Evolutionary conservation across 2,329 filamentous ascomycete genomes (phyloP), one percentile per base, ranked within the genome.

Genomic region (Pseudogymnoascus sp.): DNA sequence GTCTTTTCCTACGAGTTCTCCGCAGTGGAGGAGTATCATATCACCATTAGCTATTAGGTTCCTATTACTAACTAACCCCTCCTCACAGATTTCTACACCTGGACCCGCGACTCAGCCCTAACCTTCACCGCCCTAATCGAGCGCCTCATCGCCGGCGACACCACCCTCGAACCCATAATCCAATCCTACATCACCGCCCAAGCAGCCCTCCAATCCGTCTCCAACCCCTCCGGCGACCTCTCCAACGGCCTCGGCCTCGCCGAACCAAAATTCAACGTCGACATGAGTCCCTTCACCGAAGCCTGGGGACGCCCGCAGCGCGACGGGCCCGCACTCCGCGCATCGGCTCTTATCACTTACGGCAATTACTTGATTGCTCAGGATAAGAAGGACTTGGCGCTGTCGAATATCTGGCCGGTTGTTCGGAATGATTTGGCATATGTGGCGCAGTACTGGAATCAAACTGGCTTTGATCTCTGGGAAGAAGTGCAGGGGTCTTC

Each of bases 271-370:
- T 93, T 84, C 75, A 79, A 88, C 63, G 84, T 85, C 42, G 82
- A 91, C 67, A 75, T 82, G 65, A 83, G 9, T 11, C 31, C 31
- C 31, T 92, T 84, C 72, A 89, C 84, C 1, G 87, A 72, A 12
- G 62, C 77, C 3, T 93, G 90, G 90, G 90, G 89, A 28, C 84
- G 90, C 18, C 90, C 90, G 11, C 90, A 95, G 75, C 82, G 88
- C 43, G 90, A 95, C 74, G 90, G 90, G 0, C 90, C 91, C 23
- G 85, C 90, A 16, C 81, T 95, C 42, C 82, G 91, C 60, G 90
- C 89, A 1, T 90, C 86, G 49, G 84, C 90, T 2, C 75, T 95
- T 69, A 87, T 89, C 62, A 79, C 80, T 0, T 95, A 93, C 71
- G 83, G 87, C 5, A 86, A 87, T 70, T 91, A 88, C 84, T 77